These are phyloP conservation scores for Hymenoscyphus linearis DNA, from an alignment of 2,329 filamentous ascomycete species.

Conservation along the genomic window DNA sequence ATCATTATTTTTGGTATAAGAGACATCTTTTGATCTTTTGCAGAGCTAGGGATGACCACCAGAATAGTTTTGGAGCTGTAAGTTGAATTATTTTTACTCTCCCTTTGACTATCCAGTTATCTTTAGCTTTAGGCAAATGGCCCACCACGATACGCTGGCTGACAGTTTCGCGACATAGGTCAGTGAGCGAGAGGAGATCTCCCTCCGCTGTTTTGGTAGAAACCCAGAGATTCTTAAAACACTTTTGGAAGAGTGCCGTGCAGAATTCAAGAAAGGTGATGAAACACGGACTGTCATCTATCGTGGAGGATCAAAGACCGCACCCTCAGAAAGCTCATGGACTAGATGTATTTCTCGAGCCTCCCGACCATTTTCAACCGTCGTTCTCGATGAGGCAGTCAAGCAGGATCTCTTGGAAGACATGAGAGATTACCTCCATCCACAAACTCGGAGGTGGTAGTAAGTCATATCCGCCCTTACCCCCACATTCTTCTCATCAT, in stretches of 20 bases:
- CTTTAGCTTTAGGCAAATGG: slow-evolving; percentile 1
- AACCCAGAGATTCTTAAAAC: slow-evolving; percentile 57
- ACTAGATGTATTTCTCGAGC: slow-evolving; percentile 55
- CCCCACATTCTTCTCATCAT: neutral
- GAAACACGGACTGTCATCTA: slow-evolving; percentile 61
- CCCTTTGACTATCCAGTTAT: neutral
- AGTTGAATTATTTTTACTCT: neutral
- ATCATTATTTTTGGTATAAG: slow-evolving; percentile 64
- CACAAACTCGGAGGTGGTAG: slow-evolving; percentile 69
- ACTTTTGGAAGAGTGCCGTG: slow-evolving; percentile 53
- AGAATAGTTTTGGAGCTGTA: slow-evolving; percentile 28
- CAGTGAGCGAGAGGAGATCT: slow-evolving; percentile 54
- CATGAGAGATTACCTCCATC: slow-evolving; percentile 58
- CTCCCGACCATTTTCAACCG: slow-evolving; percentile 57
- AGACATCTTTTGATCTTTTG: slow-evolving; percentile 53
- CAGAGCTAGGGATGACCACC: slow-evolving; percentile 44
- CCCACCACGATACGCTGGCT: slow-evolving; percentile 23
- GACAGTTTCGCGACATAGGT: slow-evolving; percentile 9
- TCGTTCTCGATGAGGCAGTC: slow-evolving; percentile 56
- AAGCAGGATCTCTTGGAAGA: slow-evolving; percentile 57
- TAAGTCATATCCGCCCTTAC: neutral
- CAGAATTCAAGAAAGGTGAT: slow-evolving; percentile 51
- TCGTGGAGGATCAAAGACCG: slow-evolving; percentile 44
- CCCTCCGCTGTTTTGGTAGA: slow-evolving; percentile 56
- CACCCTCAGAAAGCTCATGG: slow-evolving; percentile 46